Percentiles rank a stretch among this genome's conserved stretches.
These are phyloP conservation scores for Claviceps arundinis DNA, from an alignment of 2,329 filamentous ascomycete genomes.

Conservation along the genomic window DNA sequence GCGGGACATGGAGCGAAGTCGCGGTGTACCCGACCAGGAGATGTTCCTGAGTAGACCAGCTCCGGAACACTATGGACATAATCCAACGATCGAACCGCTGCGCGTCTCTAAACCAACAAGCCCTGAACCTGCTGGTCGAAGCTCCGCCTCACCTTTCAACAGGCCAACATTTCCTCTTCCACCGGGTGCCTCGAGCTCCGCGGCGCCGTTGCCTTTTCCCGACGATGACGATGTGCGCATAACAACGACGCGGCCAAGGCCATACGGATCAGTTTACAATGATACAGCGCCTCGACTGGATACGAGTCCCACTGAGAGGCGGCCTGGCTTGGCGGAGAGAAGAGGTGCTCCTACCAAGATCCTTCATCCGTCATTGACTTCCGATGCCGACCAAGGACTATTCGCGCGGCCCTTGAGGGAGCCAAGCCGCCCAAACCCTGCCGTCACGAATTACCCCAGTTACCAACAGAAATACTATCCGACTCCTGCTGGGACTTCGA, in stretches of 20 bases:
- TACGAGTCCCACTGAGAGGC: constrained; percentile 40
- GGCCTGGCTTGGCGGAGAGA: constrained; percentile 62
- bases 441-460: constrained; percentile 29
- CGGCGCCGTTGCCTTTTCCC: constrained; percentile 55
- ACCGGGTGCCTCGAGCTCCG: constrained; percentile 58
- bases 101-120: constrained; percentile 72
- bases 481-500: constrained; percentile 31
- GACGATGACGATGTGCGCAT: constrained; percentile 44
- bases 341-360: constrained; percentile 72
- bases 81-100: constrained; percentile 70
- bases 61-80: constrained; percentile 42
- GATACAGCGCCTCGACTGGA: constrained; percentile 42
- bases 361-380: constrained; percentile 68
- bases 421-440: constrained; percentile 25
- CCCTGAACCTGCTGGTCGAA: constrained; percentile 38
- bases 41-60: constrained; percentile 60
- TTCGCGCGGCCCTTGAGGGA: constrained; percentile 53
- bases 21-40: constrained; percentile 64
- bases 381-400: constrained; percentile 62
- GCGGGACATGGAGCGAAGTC: constrained; percentile 35
- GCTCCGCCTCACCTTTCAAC: constrained; percentile 23
- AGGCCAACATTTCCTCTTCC: constrained; percentile 51
- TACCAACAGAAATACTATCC: constrained; percentile 49
- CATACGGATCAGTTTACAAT: constrained; percentile 32
- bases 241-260: constrained; percentile 30